Percentiles rank a stretch among this genome's conserved stretches.
Conservation (phyloP, 371 early-diverging fungal species). For the Phascolomyces articulosus region DNA sequence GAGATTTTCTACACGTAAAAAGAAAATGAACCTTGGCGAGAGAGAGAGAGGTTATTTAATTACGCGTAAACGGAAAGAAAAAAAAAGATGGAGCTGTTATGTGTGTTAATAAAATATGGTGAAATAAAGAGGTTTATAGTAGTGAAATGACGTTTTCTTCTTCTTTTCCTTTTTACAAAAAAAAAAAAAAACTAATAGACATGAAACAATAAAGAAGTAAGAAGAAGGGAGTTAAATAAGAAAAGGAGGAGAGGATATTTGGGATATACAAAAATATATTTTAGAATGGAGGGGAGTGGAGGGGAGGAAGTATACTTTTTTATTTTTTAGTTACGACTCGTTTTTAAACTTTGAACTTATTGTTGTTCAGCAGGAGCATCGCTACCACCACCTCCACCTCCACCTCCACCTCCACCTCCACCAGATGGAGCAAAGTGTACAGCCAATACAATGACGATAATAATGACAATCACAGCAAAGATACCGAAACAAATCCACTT, state of each 20-base stretch:
- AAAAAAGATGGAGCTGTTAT: too few relatives aligned
- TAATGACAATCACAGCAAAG: conserved; percentile 41
- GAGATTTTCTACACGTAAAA: too few relatives aligned
- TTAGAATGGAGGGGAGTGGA: too few relatives aligned
- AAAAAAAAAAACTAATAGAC: neutral
- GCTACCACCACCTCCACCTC: conserved; percentile 5
- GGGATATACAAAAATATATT: neutral
- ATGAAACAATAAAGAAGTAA: neutral
- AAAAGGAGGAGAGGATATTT: neutral
- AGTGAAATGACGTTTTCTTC: too few relatives aligned
- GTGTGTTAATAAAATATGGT: neutral
- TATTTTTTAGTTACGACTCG: neutral
- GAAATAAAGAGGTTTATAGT: neutral
- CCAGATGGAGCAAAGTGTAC: conserved; percentile 25
- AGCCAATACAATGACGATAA: conserved; percentile 42
- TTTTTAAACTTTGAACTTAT: neutral
- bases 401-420: conserved; percentile 15
- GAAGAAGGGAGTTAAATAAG: neutral
- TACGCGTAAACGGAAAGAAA: neutral
- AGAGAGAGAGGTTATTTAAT: neutral
- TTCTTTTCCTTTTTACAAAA: too few relatives aligned
- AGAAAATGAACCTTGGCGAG: neutral
- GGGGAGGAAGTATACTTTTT: neutral
- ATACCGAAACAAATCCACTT: conserved; percentile 57
- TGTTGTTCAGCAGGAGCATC: too few relatives aligned